Conservation (phyloP, 768 basidiomycete genomes). For the Naganishia vishniacii region DNA sequence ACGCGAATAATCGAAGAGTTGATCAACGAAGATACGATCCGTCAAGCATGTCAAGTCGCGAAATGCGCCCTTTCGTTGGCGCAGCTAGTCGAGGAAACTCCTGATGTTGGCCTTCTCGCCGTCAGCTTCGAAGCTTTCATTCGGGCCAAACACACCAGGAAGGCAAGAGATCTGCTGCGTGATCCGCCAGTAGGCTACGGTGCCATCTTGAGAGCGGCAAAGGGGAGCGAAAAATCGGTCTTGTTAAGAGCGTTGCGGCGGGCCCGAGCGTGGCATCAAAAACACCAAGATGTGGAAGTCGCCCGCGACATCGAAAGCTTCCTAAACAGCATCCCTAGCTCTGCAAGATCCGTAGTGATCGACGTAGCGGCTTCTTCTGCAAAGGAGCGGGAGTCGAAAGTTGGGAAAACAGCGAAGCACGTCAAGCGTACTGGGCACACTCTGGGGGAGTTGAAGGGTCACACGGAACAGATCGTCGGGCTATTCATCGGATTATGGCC, state of each 20-base stretch:
- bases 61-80: neutral
- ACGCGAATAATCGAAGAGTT: constrained; percentile 6
- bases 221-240: neutral
- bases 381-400: neutral
- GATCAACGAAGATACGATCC: constrained; percentile 4
- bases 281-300: neutral
- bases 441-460: constrained; percentile 3
- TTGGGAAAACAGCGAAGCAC: neutral
- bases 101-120: constrained; percentile 1
- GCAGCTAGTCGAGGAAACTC: neutral
- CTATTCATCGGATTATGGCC: constrained; percentile 12
- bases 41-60: neutral
- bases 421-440: neutral
- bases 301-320: neutral
- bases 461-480: neutral
- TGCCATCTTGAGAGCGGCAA: neutral
- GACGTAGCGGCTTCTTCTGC: neutral
- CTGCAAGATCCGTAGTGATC: neutral
- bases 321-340: neutral
- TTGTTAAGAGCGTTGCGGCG: neutral
- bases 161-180: constrained; percentile 1
- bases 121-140: constrained; percentile 9
- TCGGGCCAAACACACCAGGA: constrained; percentile 3
- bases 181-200: constrained; percentile 2
- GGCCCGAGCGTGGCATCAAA: constrained; percentile 3